phyloP scores from a whole-genome alignment of 257 asterid genomes.

The Gentiana macrophylla region DNA sequence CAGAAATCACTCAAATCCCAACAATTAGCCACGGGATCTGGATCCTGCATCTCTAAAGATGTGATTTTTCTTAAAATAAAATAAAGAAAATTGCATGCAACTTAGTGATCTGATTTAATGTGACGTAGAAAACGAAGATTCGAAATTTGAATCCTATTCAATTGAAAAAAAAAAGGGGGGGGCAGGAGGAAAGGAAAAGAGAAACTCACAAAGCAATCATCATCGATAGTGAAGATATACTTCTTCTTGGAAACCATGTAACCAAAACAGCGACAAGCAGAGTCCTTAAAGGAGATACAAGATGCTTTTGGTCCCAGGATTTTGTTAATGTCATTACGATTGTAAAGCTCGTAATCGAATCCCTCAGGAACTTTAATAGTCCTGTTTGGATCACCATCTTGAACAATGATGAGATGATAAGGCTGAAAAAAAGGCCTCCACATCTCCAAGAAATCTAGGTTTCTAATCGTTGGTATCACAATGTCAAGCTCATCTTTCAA shows the following conservation, averaged over 20 bases:
- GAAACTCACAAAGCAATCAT: slow-evolving; percentile 75
- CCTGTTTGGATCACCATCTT: slow-evolving; percentile 85
- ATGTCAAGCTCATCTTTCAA: slow-evolving; percentile 80
- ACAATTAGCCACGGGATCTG: too few relatives aligned
- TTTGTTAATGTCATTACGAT: slow-evolving; percentile 71
- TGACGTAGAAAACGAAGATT: background rate
- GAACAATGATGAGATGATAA: slow-evolving; percentile 80
- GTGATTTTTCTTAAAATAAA: too few relatives aligned
- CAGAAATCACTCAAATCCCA: too few relatives aligned
- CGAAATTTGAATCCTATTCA: background rate
- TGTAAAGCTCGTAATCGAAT: slow-evolving; percentile 64
- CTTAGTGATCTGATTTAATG: too few relatives aligned
- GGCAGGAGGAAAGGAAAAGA: background rate
- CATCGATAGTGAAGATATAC: slow-evolving; percentile 89
- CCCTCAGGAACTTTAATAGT: slow-evolving; percentile 78
- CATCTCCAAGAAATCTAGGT: slow-evolving; percentile 86
- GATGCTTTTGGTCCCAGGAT: slow-evolving; percentile 75
- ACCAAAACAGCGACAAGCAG: slow-evolving; percentile 94
- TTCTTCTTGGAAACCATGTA: slow-evolving; percentile 93
- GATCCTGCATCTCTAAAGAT: too few relatives aligned
- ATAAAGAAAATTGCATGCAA: too few relatives aligned
- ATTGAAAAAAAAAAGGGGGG: too few relatives aligned
- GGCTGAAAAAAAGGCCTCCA: slow-evolving; percentile 86
- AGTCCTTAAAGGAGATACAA: slow-evolving; percentile 91
- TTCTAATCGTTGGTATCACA: slow-evolving; percentile 84